These are phyloP conservation scores for Amoeboradix gromovi DNA, from an alignment of 371 early-diverging fungal genomes.

Conservation along the genomic window DNA sequence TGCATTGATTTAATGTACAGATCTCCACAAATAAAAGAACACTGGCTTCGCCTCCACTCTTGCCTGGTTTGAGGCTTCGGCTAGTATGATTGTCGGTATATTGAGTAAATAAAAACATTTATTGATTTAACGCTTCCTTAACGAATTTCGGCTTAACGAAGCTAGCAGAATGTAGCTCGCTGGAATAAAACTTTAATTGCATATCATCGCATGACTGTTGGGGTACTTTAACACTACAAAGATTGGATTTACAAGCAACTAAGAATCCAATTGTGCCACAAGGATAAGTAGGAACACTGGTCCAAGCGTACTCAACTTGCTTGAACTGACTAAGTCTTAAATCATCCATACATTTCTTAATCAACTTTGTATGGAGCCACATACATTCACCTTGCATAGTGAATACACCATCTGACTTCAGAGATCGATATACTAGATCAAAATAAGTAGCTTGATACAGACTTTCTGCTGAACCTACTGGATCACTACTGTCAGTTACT, in stretches of 20 bases:
- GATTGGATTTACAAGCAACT: constrained; percentile 48
- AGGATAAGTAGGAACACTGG: constrained; percentile 81
- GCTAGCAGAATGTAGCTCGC: constrained; percentile 61
- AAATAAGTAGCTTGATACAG: constrained; percentile 68
- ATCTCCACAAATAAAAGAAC: too few relatives aligned
- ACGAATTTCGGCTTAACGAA: constrained; percentile 71
- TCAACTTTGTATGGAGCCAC: constrained; percentile 74
- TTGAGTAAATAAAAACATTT: too few relatives aligned
- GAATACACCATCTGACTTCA: constrained; percentile 64
- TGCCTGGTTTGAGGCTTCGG: too few relatives aligned
- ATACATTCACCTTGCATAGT: constrained; percentile 89
- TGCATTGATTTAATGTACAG: too few relatives aligned
- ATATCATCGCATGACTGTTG: constrained; percentile 44
- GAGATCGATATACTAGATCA: constrained; percentile 58
- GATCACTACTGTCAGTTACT: constrained; percentile 92
- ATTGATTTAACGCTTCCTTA: constrained; percentile 6
- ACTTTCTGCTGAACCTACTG: constrained; percentile 80
- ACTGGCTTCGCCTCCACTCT: too few relatives aligned
- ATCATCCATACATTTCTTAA: constrained; percentile 49
- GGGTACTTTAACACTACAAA: constrained; percentile 38
- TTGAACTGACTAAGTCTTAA: constrained; percentile 42
- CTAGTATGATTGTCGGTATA: too few relatives aligned
- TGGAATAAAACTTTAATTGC: constrained; percentile 61
- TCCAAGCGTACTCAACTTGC: constrained; percentile 62
- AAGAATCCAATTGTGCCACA: constrained; percentile 85